Evolutionary conservation across 495 filamentous ascomycete species (phyloP), one percentile per base, ranked within the genome.

Genomic region (Podospora fimiseda): DNA sequence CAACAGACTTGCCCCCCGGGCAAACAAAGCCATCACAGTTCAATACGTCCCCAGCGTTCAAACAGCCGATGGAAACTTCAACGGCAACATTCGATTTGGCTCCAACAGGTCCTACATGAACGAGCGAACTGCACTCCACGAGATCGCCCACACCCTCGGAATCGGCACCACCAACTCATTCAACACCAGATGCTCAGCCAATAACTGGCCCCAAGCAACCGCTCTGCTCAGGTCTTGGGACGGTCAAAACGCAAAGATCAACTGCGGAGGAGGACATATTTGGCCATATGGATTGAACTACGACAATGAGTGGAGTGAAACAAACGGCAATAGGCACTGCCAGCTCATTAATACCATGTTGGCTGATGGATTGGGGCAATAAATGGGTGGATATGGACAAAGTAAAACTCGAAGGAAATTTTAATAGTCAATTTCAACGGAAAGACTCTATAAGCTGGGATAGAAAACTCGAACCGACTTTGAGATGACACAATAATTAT

Each of bases 251-350:
- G 71, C 71, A 0, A 71, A 66, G 63, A 74, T 74, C 30, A 72
- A 61, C 55, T 74, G 71, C 19, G 71, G 71, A 2, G 71, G 71
- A 2, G 63, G 64, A 0, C 71, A 74, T 43, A 61, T 74, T 15
- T 74, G 71, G 71, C 70, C 70, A 11, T 74, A 74, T 16, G 71
- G 71, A 14, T 23, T 74, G 30, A 74, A 74, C 27, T 71, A 74
- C 27, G 68, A 74, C 38, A 63, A 52, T 16, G 71, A 74, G 61
- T 64, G 56, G 60, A 72, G 67, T 44, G 65, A 69, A 63, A 68
- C 66, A 27, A 71, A 72, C 48, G 71, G 55, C 1, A 49, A 70
- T 15, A 53, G 71, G 51, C 69, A 74, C 49, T 68, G 68, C 8
- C 46, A 55, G 52, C 19, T 74, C 39, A 55, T 74, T 5, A 53